Conservation (phyloP, 108 stramenopile genomes). For the Stephanodiscus minutulus region DNA sequence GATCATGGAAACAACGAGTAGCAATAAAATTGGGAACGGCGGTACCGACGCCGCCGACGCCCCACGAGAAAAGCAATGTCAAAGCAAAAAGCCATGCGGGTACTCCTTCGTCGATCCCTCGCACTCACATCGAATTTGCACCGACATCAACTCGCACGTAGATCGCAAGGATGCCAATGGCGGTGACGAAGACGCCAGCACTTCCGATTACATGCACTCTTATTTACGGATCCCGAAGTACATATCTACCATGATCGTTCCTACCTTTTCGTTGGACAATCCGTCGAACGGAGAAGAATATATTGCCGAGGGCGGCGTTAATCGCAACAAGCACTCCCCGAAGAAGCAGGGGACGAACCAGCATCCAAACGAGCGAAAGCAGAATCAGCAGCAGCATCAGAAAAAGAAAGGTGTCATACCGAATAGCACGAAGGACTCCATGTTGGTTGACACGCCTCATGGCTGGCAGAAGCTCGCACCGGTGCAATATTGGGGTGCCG, state of each 20-base stretch:
- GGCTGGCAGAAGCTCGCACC: constrained; percentile 70
- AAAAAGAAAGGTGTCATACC: constrained; percentile 27
- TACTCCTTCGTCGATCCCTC: constrained; percentile 58
- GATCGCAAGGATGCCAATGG: neutral
- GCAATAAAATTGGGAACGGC: neutral
- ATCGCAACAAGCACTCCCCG: constrained; percentile 6
- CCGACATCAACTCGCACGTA: constrained; percentile 5
- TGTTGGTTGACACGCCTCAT: constrained; percentile 70
- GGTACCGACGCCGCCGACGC: neutral
- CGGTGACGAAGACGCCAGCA: neutral
- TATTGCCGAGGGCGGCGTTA: neutral
- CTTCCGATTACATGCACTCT: constrained; percentile 28
- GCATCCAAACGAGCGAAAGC: constrained; percentile 12
- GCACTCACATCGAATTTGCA: constrained; percentile 21
- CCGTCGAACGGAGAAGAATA: constrained; percentile 3
- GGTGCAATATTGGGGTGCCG: constrained; percentile 56
- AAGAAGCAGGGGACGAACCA: constrained; percentile 9
- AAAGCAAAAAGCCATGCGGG: constrained; percentile 53
- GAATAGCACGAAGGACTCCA: constrained; percentile 53
- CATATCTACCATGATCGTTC: constrained; percentile 64
- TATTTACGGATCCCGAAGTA: constrained; percentile 57
- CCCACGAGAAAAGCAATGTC: neutral
- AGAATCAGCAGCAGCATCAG: constrained; percentile 18
- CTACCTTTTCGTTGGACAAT: constrained; percentile 58
- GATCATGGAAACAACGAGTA: neutral